Conservation (phyloP, 495 filamentous ascomycete species). For the Aspergillus bridgeri region DNA sequence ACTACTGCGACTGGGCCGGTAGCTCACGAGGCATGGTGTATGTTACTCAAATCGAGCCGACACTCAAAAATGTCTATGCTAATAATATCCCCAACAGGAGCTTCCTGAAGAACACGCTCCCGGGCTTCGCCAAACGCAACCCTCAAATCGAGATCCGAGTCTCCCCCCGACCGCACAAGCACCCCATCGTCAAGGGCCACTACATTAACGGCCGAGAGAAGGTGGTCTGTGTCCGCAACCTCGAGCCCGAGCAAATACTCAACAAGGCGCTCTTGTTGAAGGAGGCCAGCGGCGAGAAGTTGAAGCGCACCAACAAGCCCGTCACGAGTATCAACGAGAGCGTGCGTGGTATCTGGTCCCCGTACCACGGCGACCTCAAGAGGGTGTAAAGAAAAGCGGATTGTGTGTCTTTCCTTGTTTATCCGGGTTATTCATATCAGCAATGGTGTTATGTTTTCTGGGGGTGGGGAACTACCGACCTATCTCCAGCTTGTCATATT, state of each 20-base stretch:
- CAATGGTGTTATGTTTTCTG: constrained; percentile 21
- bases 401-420: neutral
- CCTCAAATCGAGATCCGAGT: constrained; percentile 90
- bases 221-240: constrained; percentile 81
- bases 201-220: constrained; percentile 91
- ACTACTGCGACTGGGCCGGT: constrained; percentile 94
- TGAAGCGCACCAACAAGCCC: constrained; percentile 73
- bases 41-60: constrained; percentile 22
- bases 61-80: neutral
- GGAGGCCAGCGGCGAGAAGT: constrained; percentile 83
- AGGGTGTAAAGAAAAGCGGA: constrained; percentile 27
- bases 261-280: constrained; percentile 77
- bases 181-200: constrained; percentile 79
- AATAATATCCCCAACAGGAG: constrained; percentile 49
- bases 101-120: constrained; percentile 74
- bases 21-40: constrained; percentile 95
- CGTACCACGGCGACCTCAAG: constrained; percentile 70
- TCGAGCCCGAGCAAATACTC: constrained; percentile 74
- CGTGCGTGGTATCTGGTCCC: constrained; percentile 92
- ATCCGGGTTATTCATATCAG: constrained; percentile 8
- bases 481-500: constrained; percentile 17
- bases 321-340: constrained; percentile 85
- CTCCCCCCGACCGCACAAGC: constrained; percentile 80
- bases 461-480: constrained; percentile 13
- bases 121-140: constrained; percentile 71